These are phyloP conservation scores for Lichina pygmaea DNA, from an alignment of 495 filamentous ascomycete species.

Conservation along the genomic window DNA sequence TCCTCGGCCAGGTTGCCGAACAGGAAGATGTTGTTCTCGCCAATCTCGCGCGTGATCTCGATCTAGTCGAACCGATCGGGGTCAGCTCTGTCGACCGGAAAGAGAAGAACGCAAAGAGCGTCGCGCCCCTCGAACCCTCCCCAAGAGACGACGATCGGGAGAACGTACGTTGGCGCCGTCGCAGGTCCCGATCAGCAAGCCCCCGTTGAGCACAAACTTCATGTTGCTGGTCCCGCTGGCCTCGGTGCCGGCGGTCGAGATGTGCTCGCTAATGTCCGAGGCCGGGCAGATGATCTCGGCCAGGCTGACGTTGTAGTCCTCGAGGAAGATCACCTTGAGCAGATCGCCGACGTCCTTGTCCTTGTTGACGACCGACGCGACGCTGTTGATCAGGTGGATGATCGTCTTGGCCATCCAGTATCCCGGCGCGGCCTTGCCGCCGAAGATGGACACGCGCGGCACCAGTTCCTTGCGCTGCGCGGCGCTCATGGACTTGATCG, in stretches of 20 bases:
- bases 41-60: conserved; percentile 92
- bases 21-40: conserved; percentile 91
- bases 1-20: conserved; percentile 91
- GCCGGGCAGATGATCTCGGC: conserved; percentile 89
- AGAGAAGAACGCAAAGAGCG: not conserved
- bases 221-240: conserved; percentile 55
- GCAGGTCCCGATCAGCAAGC: conserved; percentile 89
- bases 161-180: conserved; percentile 80
- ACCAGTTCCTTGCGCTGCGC: conserved; percentile 71
- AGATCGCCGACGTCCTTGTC: conserved; percentile 80
- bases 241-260: conserved; percentile 92
- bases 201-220: conserved; percentile 97
- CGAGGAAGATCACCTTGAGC: conserved; percentile 87
- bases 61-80: conserved; percentile 26
- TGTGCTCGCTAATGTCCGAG: conserved; percentile 92
- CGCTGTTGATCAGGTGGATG: conserved; percentile 85
- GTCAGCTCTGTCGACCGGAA: not conserved
- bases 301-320: conserved; percentile 98
- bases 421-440: conserved; percentile 87
- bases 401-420: conserved; percentile 99
- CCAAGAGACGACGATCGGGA: not conserved
- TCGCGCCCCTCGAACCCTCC: too few species aligned
- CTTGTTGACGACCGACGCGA: conserved; percentile 74
- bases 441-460: conserved; percentile 90
- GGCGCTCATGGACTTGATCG: conserved; percentile 56